Conservation (phyloP, 2,329 filamentous ascomycete species). For the Basipetospora chlamydospora region DNA sequence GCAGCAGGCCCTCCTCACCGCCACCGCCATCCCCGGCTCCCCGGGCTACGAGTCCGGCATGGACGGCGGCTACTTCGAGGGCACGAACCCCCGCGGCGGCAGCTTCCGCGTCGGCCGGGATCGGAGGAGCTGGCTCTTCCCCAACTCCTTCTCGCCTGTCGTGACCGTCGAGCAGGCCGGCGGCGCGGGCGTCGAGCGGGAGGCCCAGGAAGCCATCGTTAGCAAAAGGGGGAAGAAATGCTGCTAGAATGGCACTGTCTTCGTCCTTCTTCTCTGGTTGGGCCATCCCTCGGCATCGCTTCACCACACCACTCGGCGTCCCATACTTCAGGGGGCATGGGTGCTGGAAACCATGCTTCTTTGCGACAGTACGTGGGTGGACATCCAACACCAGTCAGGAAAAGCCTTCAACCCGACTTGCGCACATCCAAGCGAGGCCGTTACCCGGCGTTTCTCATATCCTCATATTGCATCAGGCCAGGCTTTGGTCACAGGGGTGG, state of each 20-base stretch:
- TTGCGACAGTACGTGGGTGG: no score
- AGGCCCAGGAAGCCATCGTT: conserved; percentile 9
- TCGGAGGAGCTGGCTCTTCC: conserved; percentile 44
- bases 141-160: conserved; percentile 36
- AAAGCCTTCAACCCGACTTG: no score
- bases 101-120: conserved; percentile 46
- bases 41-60: conserved; percentile 29
- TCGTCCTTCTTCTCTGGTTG: neutral
- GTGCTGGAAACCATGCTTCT: no score
- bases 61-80: conserved; percentile 38
- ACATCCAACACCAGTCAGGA: no score
- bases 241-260: no score
- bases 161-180: conserved; percentile 31
- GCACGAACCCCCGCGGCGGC: conserved; percentile 25
- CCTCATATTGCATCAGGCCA: no score
- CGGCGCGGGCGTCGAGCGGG: conserved; percentile 11
- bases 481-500: no score
- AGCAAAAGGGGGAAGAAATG: conserved; percentile 12
- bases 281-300: neutral
- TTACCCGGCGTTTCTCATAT: no score
- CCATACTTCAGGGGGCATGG: no score
- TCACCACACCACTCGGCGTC: no score
- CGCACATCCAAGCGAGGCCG: no score
- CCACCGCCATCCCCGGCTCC: conserved; percentile 34
- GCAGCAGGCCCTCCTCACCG: conserved; percentile 42